A percentile compares a stretch with the other conserved stretches of the same genome.
phyloP scores from a whole-genome alignment of 2,329 filamentous ascomycete genomes.

The Fusarium camptoceras region DNA sequence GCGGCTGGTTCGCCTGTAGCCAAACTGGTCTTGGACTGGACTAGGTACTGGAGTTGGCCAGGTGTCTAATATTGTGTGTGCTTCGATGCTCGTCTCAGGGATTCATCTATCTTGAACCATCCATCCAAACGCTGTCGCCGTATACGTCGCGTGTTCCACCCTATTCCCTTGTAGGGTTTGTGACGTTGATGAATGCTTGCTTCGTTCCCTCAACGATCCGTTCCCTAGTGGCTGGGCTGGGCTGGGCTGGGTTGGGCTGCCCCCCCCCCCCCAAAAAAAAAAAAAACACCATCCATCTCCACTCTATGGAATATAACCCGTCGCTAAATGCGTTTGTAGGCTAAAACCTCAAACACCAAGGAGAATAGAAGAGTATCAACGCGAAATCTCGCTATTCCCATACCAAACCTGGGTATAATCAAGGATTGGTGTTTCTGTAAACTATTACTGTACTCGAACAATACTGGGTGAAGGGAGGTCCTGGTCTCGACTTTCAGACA shows the following conservation, averaged over 20 bases:
- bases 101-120: slow-evolving; percentile 3
- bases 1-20: slow-evolving; percentile 35
- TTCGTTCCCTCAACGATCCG: slow-evolving; percentile 15
- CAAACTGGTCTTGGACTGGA: slow-evolving; percentile 17
- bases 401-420: slow-evolving; percentile 24
- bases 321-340: slow-evolving; percentile 36
- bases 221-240: slow-evolving; percentile 14
- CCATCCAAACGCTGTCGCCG: slow-evolving; percentile 34
- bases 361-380: slow-evolving; percentile 12
- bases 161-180: slow-evolving; percentile 10
- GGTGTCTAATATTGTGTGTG: slow-evolving; percentile 28
- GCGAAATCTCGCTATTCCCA: slow-evolving; percentile 38
- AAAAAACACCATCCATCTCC: slow-evolving; percentile 10
- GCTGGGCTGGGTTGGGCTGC: no score
- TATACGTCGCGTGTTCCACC: slow-evolving; percentile 32
- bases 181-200: slow-evolving; percentile 24
- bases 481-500: slow-evolving; percentile 49
- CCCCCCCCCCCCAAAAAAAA: not conserved
- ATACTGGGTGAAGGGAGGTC: slow-evolving; percentile 3
- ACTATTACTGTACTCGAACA: not conserved
- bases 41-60: slow-evolving; percentile 1
- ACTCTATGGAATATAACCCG: slow-evolving; percentile 30
- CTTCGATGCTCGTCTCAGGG: slow-evolving; percentile 14
- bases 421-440: slow-evolving; percentile 22
- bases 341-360: slow-evolving; percentile 28